phyloP scores from a whole-genome alignment of 352 stramenopile genomes.

The Pythium coloratum region DNA sequence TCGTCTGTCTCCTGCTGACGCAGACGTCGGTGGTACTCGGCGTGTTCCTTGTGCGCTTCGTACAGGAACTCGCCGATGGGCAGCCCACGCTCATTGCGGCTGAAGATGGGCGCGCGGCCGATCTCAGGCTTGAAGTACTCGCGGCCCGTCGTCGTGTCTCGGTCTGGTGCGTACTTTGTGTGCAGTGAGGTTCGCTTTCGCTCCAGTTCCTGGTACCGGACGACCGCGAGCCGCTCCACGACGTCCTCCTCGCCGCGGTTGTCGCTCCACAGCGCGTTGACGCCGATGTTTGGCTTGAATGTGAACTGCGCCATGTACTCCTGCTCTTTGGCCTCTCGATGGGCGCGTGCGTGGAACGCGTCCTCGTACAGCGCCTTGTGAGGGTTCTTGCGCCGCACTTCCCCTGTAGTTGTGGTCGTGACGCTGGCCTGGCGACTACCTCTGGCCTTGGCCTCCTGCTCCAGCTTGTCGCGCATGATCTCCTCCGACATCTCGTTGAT shows the following conservation, averaged over 20 bases:
- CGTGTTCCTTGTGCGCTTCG: slow-evolving; percentile 59
- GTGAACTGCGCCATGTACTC: slow-evolving; percentile 65
- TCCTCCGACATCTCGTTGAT: slow-evolving; percentile 74
- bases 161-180: slow-evolving; percentile 62
- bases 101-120: slow-evolving; percentile 60
- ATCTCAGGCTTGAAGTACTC: slow-evolving; percentile 72
- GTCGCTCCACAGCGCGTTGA: slow-evolving; percentile 60
- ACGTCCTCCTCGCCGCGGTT: slow-evolving; percentile 48
- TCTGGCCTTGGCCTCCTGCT: slow-evolving; percentile 35
- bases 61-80: slow-evolving; percentile 81
- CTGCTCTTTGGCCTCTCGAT: slow-evolving; percentile 47
- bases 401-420: slow-evolving; percentile 20
- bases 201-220: slow-evolving; percentile 68
- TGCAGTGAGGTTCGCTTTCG: slow-evolving; percentile 51
- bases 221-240: slow-evolving; percentile 67
- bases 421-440: background rate
- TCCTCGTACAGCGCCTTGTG: slow-evolving; percentile 76
- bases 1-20: slow-evolving; percentile 45
- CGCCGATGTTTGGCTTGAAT: slow-evolving; percentile 80
- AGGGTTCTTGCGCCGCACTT: slow-evolving; percentile 45
- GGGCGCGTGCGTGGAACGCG: slow-evolving; percentile 45
- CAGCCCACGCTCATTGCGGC: slow-evolving; percentile 64
- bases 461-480: slow-evolving; percentile 70
- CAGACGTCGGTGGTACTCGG: slow-evolving; percentile 53
- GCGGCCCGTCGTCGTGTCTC: slow-evolving; percentile 59